A percentile compares a stretch with the other conserved stretches of the same genome.
Evolutionary conservation across 495 filamentous ascomycete genomes (phyloP).

Genomic region (Penicilliopsis zonata): DNA sequence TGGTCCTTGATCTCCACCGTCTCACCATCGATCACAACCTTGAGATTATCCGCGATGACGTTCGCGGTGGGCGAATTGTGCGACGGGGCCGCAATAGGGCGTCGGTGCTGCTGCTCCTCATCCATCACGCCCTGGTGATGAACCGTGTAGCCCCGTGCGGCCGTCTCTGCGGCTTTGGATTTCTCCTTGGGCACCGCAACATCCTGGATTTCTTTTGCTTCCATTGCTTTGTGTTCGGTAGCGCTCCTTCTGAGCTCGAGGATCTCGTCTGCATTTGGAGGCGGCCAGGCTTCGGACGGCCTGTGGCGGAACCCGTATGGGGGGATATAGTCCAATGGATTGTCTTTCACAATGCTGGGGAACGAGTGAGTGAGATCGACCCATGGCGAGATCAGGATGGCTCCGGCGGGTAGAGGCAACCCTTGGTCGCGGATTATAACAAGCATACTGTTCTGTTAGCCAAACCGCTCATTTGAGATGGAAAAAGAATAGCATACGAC

Average conservation of each 20-base stretch:
- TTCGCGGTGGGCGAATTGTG: conserved; percentile 13
- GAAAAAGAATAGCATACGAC: too few relatives aligned
- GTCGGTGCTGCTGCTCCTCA: conserved; percentile 13
- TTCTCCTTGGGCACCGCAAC: not conserved
- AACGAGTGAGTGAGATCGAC: conserved; percentile 90
- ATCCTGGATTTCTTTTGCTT: not conserved
- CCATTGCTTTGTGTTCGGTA: conserved; percentile 10
- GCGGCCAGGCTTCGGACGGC: conserved; percentile 82
- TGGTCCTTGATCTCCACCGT: conserved; percentile 74
- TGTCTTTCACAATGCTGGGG: conserved; percentile 67
- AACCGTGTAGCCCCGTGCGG: conserved; percentile 28
- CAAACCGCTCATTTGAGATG: not conserved
- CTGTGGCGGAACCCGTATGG: conserved; percentile 73
- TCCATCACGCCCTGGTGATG: conserved; percentile 12
- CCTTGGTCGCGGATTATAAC: conserved; percentile 71
- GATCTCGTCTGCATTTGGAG: conserved; percentile 65
- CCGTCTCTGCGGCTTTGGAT: conserved; percentile 18
- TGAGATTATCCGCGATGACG: conserved; percentile 25
- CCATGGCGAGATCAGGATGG: conserved; percentile 86
- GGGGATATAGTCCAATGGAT: conserved; percentile 75
- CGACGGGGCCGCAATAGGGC: not conserved
- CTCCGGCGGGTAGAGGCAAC: conserved; percentile 75
- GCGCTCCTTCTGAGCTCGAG: conserved; percentile 20
- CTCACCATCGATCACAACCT: conserved; percentile 59
- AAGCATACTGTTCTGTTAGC: conserved; percentile 35